Evolutionary conservation across 176 grass and related monocot genomes (phyloP), one percentile per base, ranked within the genome.

Genomic region (Microstegium vimineum): DNA sequence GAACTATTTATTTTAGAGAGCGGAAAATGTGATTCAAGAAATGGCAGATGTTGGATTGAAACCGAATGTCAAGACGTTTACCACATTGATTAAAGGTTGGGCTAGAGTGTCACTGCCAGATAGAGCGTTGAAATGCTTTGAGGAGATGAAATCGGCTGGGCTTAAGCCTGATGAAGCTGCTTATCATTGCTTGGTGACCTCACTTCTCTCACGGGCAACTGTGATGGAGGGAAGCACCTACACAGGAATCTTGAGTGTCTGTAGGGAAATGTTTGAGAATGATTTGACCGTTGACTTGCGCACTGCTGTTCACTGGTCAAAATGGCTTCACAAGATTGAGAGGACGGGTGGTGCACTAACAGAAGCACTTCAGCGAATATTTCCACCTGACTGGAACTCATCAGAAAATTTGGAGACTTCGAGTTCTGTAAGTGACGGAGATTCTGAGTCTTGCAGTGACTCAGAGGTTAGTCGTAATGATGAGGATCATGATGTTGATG

Each of bases 31-130:
- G 76, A 49, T 96, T 40, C 85, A 92, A 87, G 93, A 99, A 80
- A 99, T 99, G 96, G 76, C 56, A 67, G 91, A 60, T 71, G 69
- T 90, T 57, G 89, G 87, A 51, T 77, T 99, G 38, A 92, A 92
- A 80, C 96, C 96, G 57, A 99, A 99, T 86, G 42, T 99, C 76
- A 99, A 94, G 85, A 99, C 96, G n/a, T 94, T 94, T 78, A 99
- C 93, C 77, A 95, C 96, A 70, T 79, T 99, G 82, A 95, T 95
- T 77, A 99, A 91, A 91, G 93, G 96, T 35, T 99, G 92, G 96
- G 87, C 93, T 56, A 88, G 85, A 35, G 89, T 82, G 37, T 89
- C 96, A 28, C 91, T 87, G 77, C 92, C 96, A 62, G 96, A 95
- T 69, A 99, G 86, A 81, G 93, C 93, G 4, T 79, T 99, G 43